These are phyloP conservation scores for Zea mays DNA, from an alignment of 176 grass and related monocot genomes.

Conservation along the genomic window Zm-B73-REFERENCE-NAM-5.0 NC_050096.1:24336501-24337000, in stretches of 20 bases:
- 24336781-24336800: constrained; percentile 42
- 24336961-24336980: not conserved
- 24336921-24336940: not conserved
- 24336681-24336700: too few relatives aligned
- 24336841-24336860: not conserved
- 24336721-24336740: too few relatives aligned
- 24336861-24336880: not conserved
- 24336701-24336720: too few relatives aligned
- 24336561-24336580: too few relatives aligned
- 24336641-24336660: too few relatives aligned
- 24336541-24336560: too few relatives aligned
- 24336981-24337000: not conserved
- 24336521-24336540: too few relatives aligned
- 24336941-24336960: not conserved
- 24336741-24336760: not conserved
- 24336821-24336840: constrained; percentile 21
- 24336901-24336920: not conserved
- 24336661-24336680: too few relatives aligned
- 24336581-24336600: too few relatives aligned
- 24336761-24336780: constrained; percentile 37
- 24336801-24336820: constrained; percentile 45
- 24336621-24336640: too few relatives aligned
- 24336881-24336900: not conserved
- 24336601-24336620: too few relatives aligned
- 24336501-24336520: too few relatives aligned